Evolutionary conservation across 441 rosid genomes (phyloP), one percentile per base, ranked within the genome.

Genomic region (Syzygium malaccense): DNA sequence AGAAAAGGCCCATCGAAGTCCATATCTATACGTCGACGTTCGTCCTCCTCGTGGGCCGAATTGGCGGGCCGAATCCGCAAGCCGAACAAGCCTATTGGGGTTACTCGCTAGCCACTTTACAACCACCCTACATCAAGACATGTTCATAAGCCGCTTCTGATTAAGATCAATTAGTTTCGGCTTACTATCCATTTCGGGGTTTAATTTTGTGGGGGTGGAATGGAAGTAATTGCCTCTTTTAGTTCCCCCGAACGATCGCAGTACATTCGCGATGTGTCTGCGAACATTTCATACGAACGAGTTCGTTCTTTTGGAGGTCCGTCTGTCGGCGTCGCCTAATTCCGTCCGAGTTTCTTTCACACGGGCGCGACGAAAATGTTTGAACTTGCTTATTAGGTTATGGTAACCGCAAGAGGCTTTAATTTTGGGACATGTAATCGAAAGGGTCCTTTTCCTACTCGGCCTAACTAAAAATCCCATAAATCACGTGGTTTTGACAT

Each of bases 351-450:
- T 9, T 64, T 7, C 9, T 7, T 64, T 15, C 12, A n/a, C 12
- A 0, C 10, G 1, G 37, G 23, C 1, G 1, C 5, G 37, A 30
- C 71, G 15, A 15, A n/a, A 30, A n/a, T 33, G 15, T n/a, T 15
- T 7, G 19, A 30, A n/a, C 71, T n/a, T 30, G 75, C 75, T 30
- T 0, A 3, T 15, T 30, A 64, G 37, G 75, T 15, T n/a, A 30
- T 3, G 15, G 17, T 64, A 14, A 7, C 14, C 11, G n/a, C 0
- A 4, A 64, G 37, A 7, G 71, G 37, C 75, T 30, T 64, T 30
- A 14, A 64, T 18, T 64, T 14, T 0, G 30, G 75, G 4, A 64
- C 37, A 6, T 8, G 41, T 0, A 30, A 64, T 55, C 6, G 20
- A 18, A 6, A 55, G 56, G 56, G 6, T 18, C 56, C 7, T 55